Evolutionary conservation across 2,329 filamentous ascomycete species (phyloP).

Genomic region (Nemania abortiva): DNA sequence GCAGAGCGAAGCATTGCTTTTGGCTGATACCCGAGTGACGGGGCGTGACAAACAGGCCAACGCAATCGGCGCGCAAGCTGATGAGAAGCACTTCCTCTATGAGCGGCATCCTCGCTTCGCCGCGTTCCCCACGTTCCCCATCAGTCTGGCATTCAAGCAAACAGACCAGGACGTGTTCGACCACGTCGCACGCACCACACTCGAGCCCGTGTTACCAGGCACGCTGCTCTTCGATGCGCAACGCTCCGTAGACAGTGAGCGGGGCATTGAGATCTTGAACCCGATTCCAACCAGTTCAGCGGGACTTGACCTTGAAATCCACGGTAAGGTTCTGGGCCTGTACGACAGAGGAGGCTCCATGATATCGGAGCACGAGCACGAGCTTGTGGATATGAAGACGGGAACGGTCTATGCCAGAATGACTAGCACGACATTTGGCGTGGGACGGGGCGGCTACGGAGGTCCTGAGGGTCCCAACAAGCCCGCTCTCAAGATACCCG

Average conservation of each 20-base stretch:
- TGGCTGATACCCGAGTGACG: slow-evolving; percentile 4
- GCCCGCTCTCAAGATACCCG: slow-evolving; percentile 50
- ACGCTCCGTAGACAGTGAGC: slow-evolving; percentile 36
- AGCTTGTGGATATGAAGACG: slow-evolving; percentile 56
- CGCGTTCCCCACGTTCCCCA: slow-evolving; percentile 61
- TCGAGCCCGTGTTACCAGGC: slow-evolving; percentile 39
- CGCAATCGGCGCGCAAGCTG: slow-evolving; percentile 54
- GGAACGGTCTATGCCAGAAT: slow-evolving; percentile 55
- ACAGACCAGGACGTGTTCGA: slow-evolving; percentile 55
- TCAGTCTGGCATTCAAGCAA: slow-evolving; percentile 60
- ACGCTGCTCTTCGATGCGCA: slow-evolving; percentile 34
- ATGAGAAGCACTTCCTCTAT: slow-evolving; percentile 59
- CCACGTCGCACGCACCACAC: slow-evolving; percentile 28
- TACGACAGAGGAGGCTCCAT: slow-evolving; percentile 61
- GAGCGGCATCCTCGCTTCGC: slow-evolving; percentile 60
- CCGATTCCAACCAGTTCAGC: slow-evolving; percentile 34
- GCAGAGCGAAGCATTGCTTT: neutral
- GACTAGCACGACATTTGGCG: slow-evolving; percentile 57
- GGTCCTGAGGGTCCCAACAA: slow-evolving; percentile 57
- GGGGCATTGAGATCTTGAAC: slow-evolving; percentile 38
- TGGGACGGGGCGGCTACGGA: slow-evolving; percentile 60
- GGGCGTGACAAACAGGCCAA: slow-evolving; percentile 54
- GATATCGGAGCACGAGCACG: slow-evolving; percentile 57
- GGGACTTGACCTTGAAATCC: slow-evolving; percentile 50
- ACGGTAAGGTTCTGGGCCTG: slow-evolving; percentile 56